Evolutionary conservation across 2,329 filamentous ascomycete species (phyloP).

Genomic region (Botrytis galanthina): DNA sequence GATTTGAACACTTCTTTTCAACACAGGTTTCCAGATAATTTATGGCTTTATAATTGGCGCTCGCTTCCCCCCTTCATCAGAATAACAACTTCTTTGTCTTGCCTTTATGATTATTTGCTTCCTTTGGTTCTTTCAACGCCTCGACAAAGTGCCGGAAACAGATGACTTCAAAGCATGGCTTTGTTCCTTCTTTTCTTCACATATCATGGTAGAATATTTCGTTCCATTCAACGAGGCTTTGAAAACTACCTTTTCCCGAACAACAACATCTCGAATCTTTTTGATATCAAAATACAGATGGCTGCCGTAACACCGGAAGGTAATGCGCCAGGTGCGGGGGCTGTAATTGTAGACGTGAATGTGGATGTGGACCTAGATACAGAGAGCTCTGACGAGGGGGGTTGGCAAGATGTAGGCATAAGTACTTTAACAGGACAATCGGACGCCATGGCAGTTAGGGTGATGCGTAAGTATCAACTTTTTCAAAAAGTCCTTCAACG

Average conservation of each 20-base stretch:
- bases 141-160: slow-evolving; percentile 5
- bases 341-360: neutral
- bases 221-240: neutral
- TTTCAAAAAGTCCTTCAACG: neutral
- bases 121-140: neutral
- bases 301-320: neutral
- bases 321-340: no score
- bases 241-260: neutral
- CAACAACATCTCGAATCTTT: neutral
- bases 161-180: neutral
- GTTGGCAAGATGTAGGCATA: neutral
- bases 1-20: neutral
- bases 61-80: neutral
- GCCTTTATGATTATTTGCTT: neutral
- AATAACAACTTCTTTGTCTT: neutral
- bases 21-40: neutral
- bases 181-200: neutral
- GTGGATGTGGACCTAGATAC: neutral
- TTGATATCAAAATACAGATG: neutral
- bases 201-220: neutral
- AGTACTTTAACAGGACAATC: neutral
- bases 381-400: no score
- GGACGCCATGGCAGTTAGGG: neutral
- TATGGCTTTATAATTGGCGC: neutral
- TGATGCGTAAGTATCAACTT: neutral